Percentiles rank a stretch among this genome's conserved stretches.
Evolutionary conservation across 371 early-diverging fungal genomes (phyloP).

Genomic region (Mucor circinelloides): DNA sequence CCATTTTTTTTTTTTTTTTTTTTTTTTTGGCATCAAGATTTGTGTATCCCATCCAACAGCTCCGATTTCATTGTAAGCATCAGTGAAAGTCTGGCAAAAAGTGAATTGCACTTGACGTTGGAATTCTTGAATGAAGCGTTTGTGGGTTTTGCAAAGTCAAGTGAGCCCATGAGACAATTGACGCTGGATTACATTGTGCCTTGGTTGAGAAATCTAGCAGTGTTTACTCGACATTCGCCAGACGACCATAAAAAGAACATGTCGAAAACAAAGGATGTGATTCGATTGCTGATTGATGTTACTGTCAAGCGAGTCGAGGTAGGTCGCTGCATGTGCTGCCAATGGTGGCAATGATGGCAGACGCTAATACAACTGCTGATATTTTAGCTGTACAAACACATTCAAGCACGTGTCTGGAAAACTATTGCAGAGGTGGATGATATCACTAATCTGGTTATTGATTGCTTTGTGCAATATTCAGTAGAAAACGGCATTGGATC

Average conservation of each 20-base stretch:
- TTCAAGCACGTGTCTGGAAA: slow-evolving; percentile 86
- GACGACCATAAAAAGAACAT: slow-evolving; percentile 54
- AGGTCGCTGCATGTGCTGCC: neutral
- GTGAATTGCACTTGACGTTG: slow-evolving; percentile 80
- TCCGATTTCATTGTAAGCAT: slow-evolving; percentile 79
- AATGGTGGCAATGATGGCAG: no score
- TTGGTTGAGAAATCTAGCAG: slow-evolving; percentile 81
- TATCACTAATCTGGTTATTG: slow-evolving; percentile 76
- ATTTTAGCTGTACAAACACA: slow-evolving; percentile 70
- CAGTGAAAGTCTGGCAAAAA: slow-evolving; percentile 76
- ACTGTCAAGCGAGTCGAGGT: slow-evolving; percentile 81
- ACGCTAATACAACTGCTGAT: no score
- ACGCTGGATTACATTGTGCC: slow-evolving; percentile 91
- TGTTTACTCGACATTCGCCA: slow-evolving; percentile 53
- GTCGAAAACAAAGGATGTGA: slow-evolving; percentile 71
- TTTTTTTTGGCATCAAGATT: slow-evolving; percentile 41
- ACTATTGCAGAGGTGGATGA: slow-evolving; percentile 78
- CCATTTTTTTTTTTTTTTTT: neutral
- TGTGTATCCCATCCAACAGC: slow-evolving; percentile 90
- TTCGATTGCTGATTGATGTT: slow-evolving; percentile 76
- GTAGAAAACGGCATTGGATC: slow-evolving; percentile 82
- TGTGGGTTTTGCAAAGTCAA: slow-evolving; percentile 79
- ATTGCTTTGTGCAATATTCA: slow-evolving; percentile 78
- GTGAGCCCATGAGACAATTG: slow-evolving; percentile 69
- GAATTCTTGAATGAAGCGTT: slow-evolving; percentile 89